Evolutionary conservation across 2,329 filamentous ascomycete genomes (phyloP), one percentile per base, ranked within the genome.

Genomic region (Amauroascus verrucosus): DNA sequence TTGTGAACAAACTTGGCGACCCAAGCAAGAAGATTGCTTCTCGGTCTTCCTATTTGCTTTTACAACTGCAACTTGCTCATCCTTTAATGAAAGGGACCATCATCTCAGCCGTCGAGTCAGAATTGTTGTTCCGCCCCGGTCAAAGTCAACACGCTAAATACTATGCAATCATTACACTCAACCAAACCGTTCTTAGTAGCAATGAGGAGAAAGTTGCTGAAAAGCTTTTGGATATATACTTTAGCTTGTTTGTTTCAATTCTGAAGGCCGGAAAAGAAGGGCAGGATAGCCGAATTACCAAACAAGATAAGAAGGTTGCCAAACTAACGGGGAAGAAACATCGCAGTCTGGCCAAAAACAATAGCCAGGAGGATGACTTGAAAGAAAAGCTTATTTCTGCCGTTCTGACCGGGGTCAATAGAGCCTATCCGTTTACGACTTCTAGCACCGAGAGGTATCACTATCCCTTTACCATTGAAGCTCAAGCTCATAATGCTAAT

Each of bases 1-100:
- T 98, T 54, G 88, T 98, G 61, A 97, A 97, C 75, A 98, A 98
- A 70, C 80, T 98, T 24, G 91, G 94, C 62, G 93, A 98, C 66
- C 87, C 86, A 43, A 88, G 95, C 60, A 89, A 89, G 67, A 98
- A 97, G 70, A 94, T 98, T 62, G 85, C 93, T 0, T 98, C 93
- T 3, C 82, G 90, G 56, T 85, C 91, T 1, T 97, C 93, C 0
- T 95, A 95, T 69, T 78, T 97, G 43, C 76, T 98, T n/a, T 77
- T 98, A 50, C 93, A 98, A 66, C 76, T 98, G 6, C 82, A 96
- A 64, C 86, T 84, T 55, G 82, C 84, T 0, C 93, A 98, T 67
- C 93, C 93, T 0, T 78, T 88, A 52, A 98, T 98, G 93, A 97
- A 96, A 69, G 77, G 81, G 14, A 83, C 94, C 50, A 85, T 98